phyloP scores from a whole-genome alignment of 2,329 filamentous ascomycete genomes.

The Allantophomopsis cytisporea region DNA sequence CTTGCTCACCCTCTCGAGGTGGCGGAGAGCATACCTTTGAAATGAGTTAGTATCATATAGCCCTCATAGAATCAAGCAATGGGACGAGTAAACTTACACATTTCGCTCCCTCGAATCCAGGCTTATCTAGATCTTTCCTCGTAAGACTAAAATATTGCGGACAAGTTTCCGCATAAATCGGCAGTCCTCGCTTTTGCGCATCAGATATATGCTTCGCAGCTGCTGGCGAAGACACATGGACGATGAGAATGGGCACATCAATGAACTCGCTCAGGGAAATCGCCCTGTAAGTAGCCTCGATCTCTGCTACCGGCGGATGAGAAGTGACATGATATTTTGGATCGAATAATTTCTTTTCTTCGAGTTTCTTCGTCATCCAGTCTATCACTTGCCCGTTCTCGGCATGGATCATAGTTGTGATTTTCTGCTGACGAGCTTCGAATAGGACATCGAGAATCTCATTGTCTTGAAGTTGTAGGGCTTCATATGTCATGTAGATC shows the following conservation, averaged over 20 bases:
- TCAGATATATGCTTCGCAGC: constrained; percentile 30
- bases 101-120: constrained; percentile 39
- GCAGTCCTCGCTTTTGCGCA: constrained; percentile 31
- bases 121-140: constrained; percentile 31
- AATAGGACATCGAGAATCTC: constrained; percentile 28
- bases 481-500: constrained; percentile 30
- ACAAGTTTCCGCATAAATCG: constrained; percentile 39
- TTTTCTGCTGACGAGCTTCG: constrained; percentile 25
- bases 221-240: constrained; percentile 34
- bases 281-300: constrained; percentile 36
- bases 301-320: constrained; percentile 33
- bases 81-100: constrained; percentile 19
- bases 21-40: constrained; percentile 29
- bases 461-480: constrained; percentile 22
- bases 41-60: no score
- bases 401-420: constrained; percentile 41
- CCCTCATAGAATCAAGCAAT: no score
- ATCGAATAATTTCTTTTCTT: constrained; percentile 29
- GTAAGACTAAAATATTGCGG: constrained; percentile 42
- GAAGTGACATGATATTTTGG: constrained; percentile 36
- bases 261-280: constrained; percentile 35
- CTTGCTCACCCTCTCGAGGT: constrained; percentile 27
- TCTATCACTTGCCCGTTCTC: constrained; percentile 39
- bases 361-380: constrained; percentile 38
- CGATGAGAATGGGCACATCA: constrained; percentile 35